Conservation (phyloP, 2,329 filamentous ascomycete genomes). For the Sclerotinia sclerotiorum region DNA sequence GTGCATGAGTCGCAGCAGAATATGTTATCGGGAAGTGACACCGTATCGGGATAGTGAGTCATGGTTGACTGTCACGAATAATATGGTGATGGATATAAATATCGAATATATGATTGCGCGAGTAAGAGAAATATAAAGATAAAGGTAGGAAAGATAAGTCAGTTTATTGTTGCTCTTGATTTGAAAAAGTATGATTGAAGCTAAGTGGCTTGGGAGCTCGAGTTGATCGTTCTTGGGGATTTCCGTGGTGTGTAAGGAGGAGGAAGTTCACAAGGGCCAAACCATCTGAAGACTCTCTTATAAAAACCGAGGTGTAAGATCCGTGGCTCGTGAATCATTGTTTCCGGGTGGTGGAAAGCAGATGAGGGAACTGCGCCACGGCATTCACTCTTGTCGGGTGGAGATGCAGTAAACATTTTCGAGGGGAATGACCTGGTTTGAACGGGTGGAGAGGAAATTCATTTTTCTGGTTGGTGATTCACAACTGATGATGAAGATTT, state of each 20-base stretch:
- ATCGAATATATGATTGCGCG: not conserved
- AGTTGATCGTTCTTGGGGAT: not conserved
- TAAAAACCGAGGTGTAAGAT: not conserved
- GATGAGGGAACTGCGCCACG: slow-evolving; percentile 11
- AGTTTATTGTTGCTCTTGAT: not conserved
- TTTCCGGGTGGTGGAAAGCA: not conserved
- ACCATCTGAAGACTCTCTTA: slow-evolving; percentile 2
- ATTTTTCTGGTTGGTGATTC: not conserved
- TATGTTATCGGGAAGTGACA: slow-evolving; percentile 13
- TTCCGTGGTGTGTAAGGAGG: not conserved
- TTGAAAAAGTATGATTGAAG: not conserved
- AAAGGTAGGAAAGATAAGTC: slow-evolving; percentile 7
- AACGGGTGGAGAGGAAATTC: not conserved
- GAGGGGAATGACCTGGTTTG: not conserved
- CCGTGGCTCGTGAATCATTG: slow-evolving; percentile 16
- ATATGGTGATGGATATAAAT: not conserved
- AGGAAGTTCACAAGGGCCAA: not conserved
- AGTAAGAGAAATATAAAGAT: not conserved
- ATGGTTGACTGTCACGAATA: slow-evolving; percentile 6
- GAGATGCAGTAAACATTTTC: not conserved
- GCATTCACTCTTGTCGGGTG: not conserved
- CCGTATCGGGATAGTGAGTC: slow-evolving; percentile 7
- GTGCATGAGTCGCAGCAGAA: slow-evolving; percentile 21
- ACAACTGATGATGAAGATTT: not conserved
- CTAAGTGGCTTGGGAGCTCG: not conserved